These are phyloP conservation scores for Oligophagozyma castellii DNA, from an alignment of 1,139 yeast genomes.

Conservation along the genomic window DNA sequence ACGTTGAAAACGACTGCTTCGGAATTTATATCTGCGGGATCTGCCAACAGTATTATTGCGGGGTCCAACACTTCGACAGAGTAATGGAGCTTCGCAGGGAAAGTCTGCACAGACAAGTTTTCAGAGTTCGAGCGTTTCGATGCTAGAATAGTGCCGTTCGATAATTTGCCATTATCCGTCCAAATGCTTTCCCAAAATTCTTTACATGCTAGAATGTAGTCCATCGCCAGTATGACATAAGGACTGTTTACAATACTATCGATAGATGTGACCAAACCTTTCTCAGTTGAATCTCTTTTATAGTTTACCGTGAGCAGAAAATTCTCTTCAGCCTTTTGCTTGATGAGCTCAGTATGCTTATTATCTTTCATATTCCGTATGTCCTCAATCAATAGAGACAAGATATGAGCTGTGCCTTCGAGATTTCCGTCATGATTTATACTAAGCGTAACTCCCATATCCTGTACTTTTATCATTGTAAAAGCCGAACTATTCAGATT, in stretches of 20 bases:
- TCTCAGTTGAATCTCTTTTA: conserved; percentile 31
- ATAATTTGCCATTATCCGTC: too few species aligned
- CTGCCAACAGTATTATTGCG: conserved; percentile 67
- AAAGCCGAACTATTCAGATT: conserved; percentile 34
- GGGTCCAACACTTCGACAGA: conserved; percentile 67
- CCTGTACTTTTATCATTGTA: conserved; percentile 52
- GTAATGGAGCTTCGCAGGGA: conserved; percentile 30
- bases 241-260: conserved; percentile 72
- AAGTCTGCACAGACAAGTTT: neutral
- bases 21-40: conserved; percentile 52
- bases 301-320: conserved; percentile 59
- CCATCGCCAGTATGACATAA: conserved; percentile 66
- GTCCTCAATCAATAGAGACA: conserved; percentile 70
- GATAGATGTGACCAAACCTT: conserved; percentile 34
- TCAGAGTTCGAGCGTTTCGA: neutral
- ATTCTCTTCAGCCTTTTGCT: conserved; percentile 46
- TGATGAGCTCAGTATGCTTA: conserved; percentile 69
- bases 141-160: conserved; percentile 1
- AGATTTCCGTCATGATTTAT: conserved; percentile 44
- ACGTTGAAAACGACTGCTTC: conserved; percentile 87
- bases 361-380: conserved; percentile 48
- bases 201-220: conserved; percentile 68
- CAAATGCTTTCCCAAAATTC: conserved; percentile 30
- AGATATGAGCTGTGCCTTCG: conserved; percentile 47
- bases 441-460: conserved; percentile 36